Conservation (phyloP, 441 rosid genomes). For the Cnidoscolus chayamansa region DNA sequence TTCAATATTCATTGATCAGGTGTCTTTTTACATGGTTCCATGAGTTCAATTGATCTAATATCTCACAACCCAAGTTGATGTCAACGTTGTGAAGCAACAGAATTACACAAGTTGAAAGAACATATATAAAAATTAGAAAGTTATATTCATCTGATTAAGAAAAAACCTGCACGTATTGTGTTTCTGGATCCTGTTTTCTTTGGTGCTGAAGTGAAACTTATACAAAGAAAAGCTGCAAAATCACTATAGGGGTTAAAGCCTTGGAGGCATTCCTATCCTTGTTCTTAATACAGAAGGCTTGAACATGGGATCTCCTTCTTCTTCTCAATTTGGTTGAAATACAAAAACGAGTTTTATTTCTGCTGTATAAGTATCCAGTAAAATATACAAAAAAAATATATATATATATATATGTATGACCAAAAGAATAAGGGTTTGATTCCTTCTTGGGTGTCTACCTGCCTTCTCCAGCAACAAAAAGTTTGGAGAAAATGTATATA, state of each 20-base stretch:
- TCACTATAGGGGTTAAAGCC: background rate
- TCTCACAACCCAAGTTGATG: no score
- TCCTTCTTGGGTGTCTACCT: background rate
- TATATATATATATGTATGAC: background rate
- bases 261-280: background rate
- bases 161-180: no score
- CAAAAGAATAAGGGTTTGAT: background rate
- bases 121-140: no score
- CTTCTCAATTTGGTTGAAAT: background rate
- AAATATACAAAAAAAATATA: slow-evolving; percentile 3
- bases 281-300: background rate
- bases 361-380: background rate
- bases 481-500: slow-evolving; percentile 57
- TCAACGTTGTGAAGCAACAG: no score
- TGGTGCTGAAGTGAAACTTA: no score
- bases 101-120: no score
- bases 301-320: background rate
- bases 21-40: no score
- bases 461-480: slow-evolving; percentile 26
- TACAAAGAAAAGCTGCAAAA: background rate
- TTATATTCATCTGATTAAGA: no score
- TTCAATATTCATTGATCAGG: no score
- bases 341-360: background rate
- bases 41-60: no score
- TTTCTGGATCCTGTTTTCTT: no score